Evolutionary conservation across 2,329 filamentous ascomycete genomes (phyloP).

Genomic region (Colletotrichum noveboracense): DNA sequence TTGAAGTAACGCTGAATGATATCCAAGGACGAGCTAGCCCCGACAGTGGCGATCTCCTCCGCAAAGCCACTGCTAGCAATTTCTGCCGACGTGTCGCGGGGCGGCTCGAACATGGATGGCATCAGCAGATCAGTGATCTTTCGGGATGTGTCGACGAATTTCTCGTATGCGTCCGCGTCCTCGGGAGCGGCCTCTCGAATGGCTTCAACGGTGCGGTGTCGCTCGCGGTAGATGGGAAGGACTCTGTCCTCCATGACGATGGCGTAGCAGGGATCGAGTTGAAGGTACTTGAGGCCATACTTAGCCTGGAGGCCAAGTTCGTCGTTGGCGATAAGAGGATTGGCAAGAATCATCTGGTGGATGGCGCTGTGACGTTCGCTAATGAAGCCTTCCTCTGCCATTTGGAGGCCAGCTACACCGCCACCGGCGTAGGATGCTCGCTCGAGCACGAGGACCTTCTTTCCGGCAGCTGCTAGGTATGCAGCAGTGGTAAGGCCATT

Average conservation of each 20-base stretch:
- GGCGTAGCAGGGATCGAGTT: neutral
- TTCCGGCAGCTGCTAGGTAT: constrained; percentile 8
- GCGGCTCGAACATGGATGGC: neutral
- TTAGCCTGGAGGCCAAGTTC: neutral
- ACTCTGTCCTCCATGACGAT: neutral
- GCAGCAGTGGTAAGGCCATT: constrained; percentile 18
- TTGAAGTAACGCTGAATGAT: neutral
- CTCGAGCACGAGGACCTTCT: constrained; percentile 10
- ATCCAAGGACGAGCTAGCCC: neutral
- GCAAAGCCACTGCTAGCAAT: neutral
- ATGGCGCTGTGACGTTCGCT: neutral
- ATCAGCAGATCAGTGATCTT: neutral
- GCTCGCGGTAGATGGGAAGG: neutral
- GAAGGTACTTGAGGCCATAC: neutral
- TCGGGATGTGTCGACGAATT: neutral
- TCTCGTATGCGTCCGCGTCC: neutral
- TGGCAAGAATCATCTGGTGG: neutral
- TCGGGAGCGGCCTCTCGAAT: neutral
- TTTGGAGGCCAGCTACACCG: neutral
- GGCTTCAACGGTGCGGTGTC: neutral
- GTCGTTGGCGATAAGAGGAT: neutral
- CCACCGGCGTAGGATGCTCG: neutral
- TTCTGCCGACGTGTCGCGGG: neutral
- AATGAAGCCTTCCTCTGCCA: neutral
- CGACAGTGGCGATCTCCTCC: neutral